Percentiles rank a stretch among this genome's conserved stretches.
phyloP scores from a whole-genome alignment of 805 yeast genomes.

The Jamesozyma hellenica region DNA sequence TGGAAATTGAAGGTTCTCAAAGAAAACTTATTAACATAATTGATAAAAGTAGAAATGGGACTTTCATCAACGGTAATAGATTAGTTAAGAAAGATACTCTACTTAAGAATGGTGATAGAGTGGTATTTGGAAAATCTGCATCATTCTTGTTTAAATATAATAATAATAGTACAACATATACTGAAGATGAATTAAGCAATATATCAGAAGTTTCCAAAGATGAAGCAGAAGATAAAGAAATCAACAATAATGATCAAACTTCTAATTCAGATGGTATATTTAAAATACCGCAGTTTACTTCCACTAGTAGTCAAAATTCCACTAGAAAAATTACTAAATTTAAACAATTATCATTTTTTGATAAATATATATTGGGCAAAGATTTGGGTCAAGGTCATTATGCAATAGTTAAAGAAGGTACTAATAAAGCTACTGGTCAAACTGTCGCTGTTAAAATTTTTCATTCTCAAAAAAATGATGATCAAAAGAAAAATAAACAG shows the following conservation, averaged over 20 bases:
- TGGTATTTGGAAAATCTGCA: conserved; percentile 48
- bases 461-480: conserved; percentile 42
- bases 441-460: conserved; percentile 67
- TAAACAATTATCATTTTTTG: conserved; percentile 40
- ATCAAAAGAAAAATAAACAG: conserved; percentile 31
- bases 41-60: conserved; percentile 54
- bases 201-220: background rate
- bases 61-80: conserved; percentile 49
- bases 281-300: conserved; percentile 21
- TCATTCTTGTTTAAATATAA: conserved; percentile 40
- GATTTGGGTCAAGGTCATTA: conserved; percentile 71
- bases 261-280: conserved; percentile 11
- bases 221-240: background rate
- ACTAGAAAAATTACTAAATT: conserved; percentile 7
- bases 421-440: conserved; percentile 45
- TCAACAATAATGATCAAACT: background rate
- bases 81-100: conserved; percentile 39
- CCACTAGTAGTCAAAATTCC: conserved; percentile 18
- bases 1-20: conserved; percentile 27
- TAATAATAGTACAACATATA: background rate
- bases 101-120: conserved; percentile 53
- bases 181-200: background rate
- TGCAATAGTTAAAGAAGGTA: conserved; percentile 69
- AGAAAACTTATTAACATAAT: conserved; percentile 37
- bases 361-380: conserved; percentile 40